Conservation (phyloP, 768 basidiomycete species). For the Leccinum boreale region DNA sequence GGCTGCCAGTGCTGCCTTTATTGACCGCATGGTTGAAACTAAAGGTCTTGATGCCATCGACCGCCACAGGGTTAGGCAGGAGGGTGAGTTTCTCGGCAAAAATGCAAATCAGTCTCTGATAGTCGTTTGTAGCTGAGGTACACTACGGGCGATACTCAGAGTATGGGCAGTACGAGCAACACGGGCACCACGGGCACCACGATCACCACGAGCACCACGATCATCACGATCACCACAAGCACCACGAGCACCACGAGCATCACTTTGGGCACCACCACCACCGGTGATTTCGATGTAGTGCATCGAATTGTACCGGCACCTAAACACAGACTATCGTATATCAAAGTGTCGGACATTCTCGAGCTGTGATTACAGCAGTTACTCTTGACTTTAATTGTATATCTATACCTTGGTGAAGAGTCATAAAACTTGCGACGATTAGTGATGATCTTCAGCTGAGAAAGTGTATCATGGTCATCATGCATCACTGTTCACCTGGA, state of each 20-base stretch:
- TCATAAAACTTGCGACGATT: background rate
- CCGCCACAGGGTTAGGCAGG: conserved; percentile 38
- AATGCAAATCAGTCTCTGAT: background rate
- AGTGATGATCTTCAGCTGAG: background rate
- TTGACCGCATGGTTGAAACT: conserved; percentile 55
- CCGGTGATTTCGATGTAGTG: background rate
- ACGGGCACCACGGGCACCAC: background rate
- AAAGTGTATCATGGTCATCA: background rate
- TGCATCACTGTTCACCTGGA: background rate
- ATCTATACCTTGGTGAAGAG: background rate
- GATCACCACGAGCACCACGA: background rate
- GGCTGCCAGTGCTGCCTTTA: conserved; percentile 50
- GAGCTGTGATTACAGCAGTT: background rate
- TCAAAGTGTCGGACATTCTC: background rate
- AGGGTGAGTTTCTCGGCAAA: conserved; percentile 23
- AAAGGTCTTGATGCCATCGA: conserved; percentile 54
- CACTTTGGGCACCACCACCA: background rate
- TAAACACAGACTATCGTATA: conserved; percentile 7
- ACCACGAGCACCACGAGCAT: background rate
- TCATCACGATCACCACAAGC: background rate
- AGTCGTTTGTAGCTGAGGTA: conserved; percentile 3
- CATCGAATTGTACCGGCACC: background rate
- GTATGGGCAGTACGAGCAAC: background rate
- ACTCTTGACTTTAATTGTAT: background rate
- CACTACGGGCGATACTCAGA: background rate